A percentile compares a stretch with the other conserved stretches of the same genome.
Conservation (phyloP, 192 early-diverging fungal species). For the Coemansia sp. region DNA sequence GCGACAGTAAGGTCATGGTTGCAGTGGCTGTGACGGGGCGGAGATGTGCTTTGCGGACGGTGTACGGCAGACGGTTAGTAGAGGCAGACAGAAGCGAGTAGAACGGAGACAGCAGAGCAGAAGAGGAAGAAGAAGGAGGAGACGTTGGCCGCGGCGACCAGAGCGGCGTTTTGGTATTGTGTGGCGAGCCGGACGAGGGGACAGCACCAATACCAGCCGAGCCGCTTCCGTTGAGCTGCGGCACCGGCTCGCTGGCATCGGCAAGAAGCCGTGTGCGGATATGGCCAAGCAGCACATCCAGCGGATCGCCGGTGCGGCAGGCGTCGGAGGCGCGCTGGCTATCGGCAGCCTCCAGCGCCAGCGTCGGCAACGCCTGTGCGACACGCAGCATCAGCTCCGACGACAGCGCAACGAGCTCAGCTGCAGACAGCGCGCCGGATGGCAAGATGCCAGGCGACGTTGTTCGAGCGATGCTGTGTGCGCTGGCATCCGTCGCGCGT, state of each 20-base stretch:
- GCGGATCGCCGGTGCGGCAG: constrained; percentile 16
- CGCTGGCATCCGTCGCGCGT: constrained; percentile 36
- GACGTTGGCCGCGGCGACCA: constrained; percentile 7
- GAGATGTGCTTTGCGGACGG: constrained; percentile 37
- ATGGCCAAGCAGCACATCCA: constrained; percentile 30
- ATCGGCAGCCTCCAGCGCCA: constrained; percentile 33
- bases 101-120: neutral
- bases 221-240: neutral
- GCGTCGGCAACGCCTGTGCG: constrained; percentile 38
- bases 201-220: neutral
- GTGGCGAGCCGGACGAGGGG: constrained; percentile 7
- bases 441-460: constrained; percentile 14
- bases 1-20: constrained; percentile 36
- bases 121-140: constrained; percentile 8
- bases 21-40: constrained; percentile 15
- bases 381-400: constrained; percentile 52
- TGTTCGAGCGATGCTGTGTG: constrained; percentile 15
- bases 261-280: constrained; percentile 21
- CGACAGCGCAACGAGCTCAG: constrained; percentile 51
- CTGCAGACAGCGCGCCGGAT: constrained; percentile 33
- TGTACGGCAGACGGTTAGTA: constrained; percentile 29
- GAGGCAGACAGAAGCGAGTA: constrained; percentile 5
- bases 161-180: constrained; percentile 6
- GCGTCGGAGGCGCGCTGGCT: neutral
- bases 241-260: neutral